Evolutionary conservation across 2,329 filamentous ascomycete species (phyloP), one percentile per base, ranked within the genome.

Genomic region (Monosporascus ibericus): DNA sequence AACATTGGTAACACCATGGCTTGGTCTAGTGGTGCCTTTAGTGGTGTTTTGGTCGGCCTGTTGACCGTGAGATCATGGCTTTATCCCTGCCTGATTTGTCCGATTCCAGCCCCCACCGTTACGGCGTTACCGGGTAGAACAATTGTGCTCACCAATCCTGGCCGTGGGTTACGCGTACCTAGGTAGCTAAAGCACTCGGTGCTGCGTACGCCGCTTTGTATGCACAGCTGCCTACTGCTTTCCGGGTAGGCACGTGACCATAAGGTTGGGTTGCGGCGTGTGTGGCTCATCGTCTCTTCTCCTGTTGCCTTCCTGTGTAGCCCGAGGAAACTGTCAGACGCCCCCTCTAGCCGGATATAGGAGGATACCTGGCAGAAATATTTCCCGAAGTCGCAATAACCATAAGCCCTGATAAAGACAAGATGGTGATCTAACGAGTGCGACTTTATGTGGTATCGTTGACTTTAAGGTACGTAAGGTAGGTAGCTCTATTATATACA

Each of bases 401-500:
- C 3, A 34, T 34, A 34, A 14, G 30, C 11, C 30, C 3, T 34
- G 30, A 14, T 14, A 14, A 34, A 34, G 30, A 34, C 30, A 34
- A 14, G 30, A 34, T 5, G 1, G 30, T 11, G 11, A 34, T 34
- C 30, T 9, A 11, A 34, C 30, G 4, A 5, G 30, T 14, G 11
- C 9, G 55, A 56, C 46, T 52, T 55, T 52, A 56, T 52, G 9
- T 5, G 11, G 11, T 34, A 11, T 34, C 30, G 11, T 34, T 5
- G 30, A 34, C 30, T 11, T 14, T 34, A 34, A 14, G 11, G 11
- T 14, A 34, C 30, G 30, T 34, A 20, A 40, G 38, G 17, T 40
- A 40, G 17, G 38, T 40, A 40, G 38, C 30, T 62, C 56, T 68
- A 66, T 58, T 64, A 60, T 64, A 68, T 60, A 65, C 42, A 46